These are phyloP conservation scores for Colletotrichum cuscutae DNA, from an alignment of 2,329 filamentous ascomycete genomes.

Conservation along the genomic window DNA sequence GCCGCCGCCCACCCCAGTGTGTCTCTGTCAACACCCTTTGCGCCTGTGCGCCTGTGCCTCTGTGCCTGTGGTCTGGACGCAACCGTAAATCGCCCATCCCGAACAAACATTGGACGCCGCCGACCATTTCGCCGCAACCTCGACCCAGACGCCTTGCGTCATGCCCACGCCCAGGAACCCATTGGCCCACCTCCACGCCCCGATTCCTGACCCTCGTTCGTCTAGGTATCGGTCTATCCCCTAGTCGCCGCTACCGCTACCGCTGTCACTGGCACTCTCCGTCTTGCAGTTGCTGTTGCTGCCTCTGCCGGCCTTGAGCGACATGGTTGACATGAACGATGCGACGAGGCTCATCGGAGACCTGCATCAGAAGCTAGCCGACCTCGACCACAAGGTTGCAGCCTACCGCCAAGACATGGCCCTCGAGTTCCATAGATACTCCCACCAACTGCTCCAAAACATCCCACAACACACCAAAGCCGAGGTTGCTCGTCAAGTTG, in stretches of 20 bases:
- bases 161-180: slow-evolving; percentile 33
- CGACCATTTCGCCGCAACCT: slow-evolving; percentile 31
- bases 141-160: slow-evolving; percentile 31
- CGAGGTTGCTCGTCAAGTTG: slow-evolving; percentile 58
- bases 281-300: not conserved
- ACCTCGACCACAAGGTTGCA: slow-evolving; percentile 67
- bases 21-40: slow-evolving; percentile 7
- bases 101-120: slow-evolving; percentile 33
- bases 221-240: slow-evolving; percentile 2
- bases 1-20: slow-evolving; percentile 12
- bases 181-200: slow-evolving; percentile 32
- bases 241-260: slow-evolving; percentile 26
- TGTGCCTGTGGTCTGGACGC: slow-evolving; percentile 25
- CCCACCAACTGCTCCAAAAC: slow-evolving; percentile 59
- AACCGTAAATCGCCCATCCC: slow-evolving; percentile 30
- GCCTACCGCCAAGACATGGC: slow-evolving; percentile 67
- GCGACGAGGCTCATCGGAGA: slow-evolving; percentile 59
- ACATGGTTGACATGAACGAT: slow-evolving; percentile 54
- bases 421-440: slow-evolving; percentile 66
- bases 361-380: slow-evolving; percentile 63
- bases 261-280: slow-evolving; percentile 14
- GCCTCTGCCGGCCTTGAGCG: slow-evolving; percentile 10
- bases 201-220: slow-evolving; percentile 23
- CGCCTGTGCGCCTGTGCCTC: slow-evolving; percentile 1
- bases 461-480: slow-evolving; percentile 57